Evolutionary conservation across 2,329 filamentous ascomycete species (phyloP).

Genomic region (Xylariaceae sp.): DNA sequence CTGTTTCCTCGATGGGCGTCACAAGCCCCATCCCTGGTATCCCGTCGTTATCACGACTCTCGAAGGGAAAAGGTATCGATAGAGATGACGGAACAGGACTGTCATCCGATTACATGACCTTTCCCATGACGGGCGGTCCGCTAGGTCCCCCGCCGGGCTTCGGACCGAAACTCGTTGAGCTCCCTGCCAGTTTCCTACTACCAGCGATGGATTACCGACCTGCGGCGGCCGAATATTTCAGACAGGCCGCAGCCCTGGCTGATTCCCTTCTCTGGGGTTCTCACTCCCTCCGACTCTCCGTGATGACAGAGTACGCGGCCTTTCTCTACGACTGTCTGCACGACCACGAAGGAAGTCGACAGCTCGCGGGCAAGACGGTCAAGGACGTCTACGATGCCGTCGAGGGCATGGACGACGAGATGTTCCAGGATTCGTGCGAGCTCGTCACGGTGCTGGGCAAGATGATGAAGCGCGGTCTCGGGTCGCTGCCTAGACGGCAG

Average conservation of each 20-base stretch:
- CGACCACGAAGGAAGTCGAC: slow-evolving; percentile 69
- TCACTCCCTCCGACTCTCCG: slow-evolving; percentile 80
- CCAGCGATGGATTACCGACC: slow-evolving; percentile 77
- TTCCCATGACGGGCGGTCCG: slow-evolving; percentile 53
- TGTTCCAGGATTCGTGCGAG: slow-evolving; percentile 87
- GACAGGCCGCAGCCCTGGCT: slow-evolving; percentile 68
- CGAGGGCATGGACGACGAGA: slow-evolving; percentile 91
- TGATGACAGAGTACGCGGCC: slow-evolving; percentile 87
- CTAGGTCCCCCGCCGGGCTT: slow-evolving; percentile 55
- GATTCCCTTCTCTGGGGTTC: slow-evolving; percentile 76
- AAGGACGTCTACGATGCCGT: slow-evolving; percentile 85
- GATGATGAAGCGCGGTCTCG: slow-evolving; percentile 75
- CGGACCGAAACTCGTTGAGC: slow-evolving; percentile 34
- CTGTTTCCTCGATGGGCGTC: slow-evolving; percentile 59
- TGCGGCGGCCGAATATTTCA: slow-evolving; percentile 74
- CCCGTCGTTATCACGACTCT: slow-evolving; percentile 26
- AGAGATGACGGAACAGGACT: slow-evolving; percentile 40
- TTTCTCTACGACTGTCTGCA: slow-evolving; percentile 92
- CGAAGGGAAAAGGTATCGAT: slow-evolving; percentile 48
- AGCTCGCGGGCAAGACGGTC: slow-evolving; percentile 75
- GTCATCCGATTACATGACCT: slow-evolving; percentile 38
- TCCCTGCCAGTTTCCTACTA: slow-evolving; percentile 69
- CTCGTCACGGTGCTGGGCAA: slow-evolving; percentile 79
- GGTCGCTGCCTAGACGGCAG: slow-evolving; percentile 21
- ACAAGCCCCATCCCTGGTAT: slow-evolving; percentile 37